Evolutionary conservation across 495 filamentous ascomycete species (phyloP), one percentile per base, ranked within the genome.

Genomic region (Copromyces sp.): DNA sequence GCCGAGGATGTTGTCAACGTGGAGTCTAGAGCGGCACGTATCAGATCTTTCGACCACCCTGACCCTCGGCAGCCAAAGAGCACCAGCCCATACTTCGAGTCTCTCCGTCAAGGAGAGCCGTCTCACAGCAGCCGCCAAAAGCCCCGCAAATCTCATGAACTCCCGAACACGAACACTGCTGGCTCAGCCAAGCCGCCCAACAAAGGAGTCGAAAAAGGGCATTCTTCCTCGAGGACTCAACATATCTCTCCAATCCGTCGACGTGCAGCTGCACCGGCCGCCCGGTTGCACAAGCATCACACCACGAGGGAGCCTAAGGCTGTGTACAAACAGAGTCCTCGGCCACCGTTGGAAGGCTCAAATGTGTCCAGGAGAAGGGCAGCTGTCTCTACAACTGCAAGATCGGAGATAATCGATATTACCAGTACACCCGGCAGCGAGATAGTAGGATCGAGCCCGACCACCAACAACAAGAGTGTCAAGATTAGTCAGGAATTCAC

Each of bases 401-500:
- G 53, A 24, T 65, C 53, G 29, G 53, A 65, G 32, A 68, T 76
- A 68, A 68, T 74, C 41, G 41, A 74, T n/a, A 29, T 39, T 35
- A 38, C 20, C 20, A 69, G 59, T 29, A 44, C 38, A 29, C 70
- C 20, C 40, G 44, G 32, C 29, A 72, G 39, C 39, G 65, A 39
- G 37, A 12, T 61, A 38, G 14, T 16, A 17, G 42, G 68, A 17
- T 71, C 73, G 7, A 78, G 76, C 42, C 74, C 73, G 12, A 20
- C 68, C 44, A 16, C 38, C 20, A 65, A 71, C 45, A 70, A 72
- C 12, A 71, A 39, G 4, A 74, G 71, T 44, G 47, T 70, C 24
- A 32, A 69, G 3, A 77, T 75, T 29, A 75, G 69, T n/a, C 75
- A 77, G 14, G 73, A 80, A 11, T 77, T 80, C 35, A 75, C 75